Conservation (phyloP, 306 rosid genomes). For the Glycine latifolia region DNA sequence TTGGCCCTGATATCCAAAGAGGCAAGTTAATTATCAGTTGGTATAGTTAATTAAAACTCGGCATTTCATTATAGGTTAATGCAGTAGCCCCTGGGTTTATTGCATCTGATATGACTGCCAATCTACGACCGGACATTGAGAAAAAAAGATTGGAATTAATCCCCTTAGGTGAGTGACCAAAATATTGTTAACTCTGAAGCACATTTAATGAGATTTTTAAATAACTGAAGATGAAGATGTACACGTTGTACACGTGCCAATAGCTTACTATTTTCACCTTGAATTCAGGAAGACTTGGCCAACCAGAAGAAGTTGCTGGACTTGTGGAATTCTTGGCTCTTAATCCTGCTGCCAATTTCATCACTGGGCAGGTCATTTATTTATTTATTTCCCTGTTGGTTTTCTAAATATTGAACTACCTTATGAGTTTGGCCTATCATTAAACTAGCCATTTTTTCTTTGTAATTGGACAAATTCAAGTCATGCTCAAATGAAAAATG, state of each 20-base stretch:
- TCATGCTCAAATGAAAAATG: background rate
- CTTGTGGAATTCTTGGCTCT: slow-evolving; percentile 90
- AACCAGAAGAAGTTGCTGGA: slow-evolving; percentile 94
- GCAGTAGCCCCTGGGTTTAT: slow-evolving; percentile 92
- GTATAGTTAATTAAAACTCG: slow-evolving; percentile 22
- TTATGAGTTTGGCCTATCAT: background rate
- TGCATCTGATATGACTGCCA: slow-evolving; percentile 90
- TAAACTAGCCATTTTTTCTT: background rate
- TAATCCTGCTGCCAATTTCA: slow-evolving; percentile 79
- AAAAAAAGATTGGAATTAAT: slow-evolving; percentile 67
- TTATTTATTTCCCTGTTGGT: background rate
- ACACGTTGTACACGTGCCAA: no score
- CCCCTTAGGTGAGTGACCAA: slow-evolving; percentile 67
- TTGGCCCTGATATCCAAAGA: slow-evolving; percentile 4
- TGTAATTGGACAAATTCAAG: background rate
- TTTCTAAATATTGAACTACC: no score
- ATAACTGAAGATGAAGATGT: slow-evolving; percentile 11
- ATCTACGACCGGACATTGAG: slow-evolving; percentile 70
- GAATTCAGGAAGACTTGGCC: slow-evolving; percentile 80
- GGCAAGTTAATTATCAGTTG: background rate
- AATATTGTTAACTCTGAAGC: slow-evolving; percentile 17
- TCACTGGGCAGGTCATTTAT: slow-evolving; percentile 80
- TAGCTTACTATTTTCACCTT: slow-evolving; percentile 5
- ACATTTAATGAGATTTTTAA: background rate
- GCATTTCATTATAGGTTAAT: slow-evolving; percentile 67